Evolutionary conservation across 208 protist genomes (phyloP), one percentile per base, ranked within the genome.

Genomic region (Leishmania braziliensis): DNA sequence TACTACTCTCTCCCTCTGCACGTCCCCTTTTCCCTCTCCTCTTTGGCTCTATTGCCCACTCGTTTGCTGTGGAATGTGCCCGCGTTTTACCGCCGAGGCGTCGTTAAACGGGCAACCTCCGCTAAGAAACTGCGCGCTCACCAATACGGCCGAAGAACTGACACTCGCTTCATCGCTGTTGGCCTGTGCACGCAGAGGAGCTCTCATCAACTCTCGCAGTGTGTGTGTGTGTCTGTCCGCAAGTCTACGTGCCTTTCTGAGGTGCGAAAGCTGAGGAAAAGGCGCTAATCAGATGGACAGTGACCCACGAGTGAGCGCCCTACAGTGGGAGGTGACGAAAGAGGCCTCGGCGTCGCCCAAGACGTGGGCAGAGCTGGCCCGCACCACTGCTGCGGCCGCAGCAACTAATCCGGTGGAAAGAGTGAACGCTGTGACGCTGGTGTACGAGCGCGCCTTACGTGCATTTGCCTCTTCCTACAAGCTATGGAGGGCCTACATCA

Each of bases 381-480:
- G 81, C 43, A 80, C 77, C 50, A 87, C 86, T 39, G 66, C 76
- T 0, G 56, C 58, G 20, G 39, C 73, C 70, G 26, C 85, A 65
- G 85, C 73, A 18, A 48, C 63, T 2, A 84, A 89, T 69, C 60
- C 60, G 5, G 83, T 79, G 12, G 88, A 84, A 23, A 78, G 90
- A 62, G 86, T 89, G 39, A 96, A 96, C 70, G 89, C 90, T 18
- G 86, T 93, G 6, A 92, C 90, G 68, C 76, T 93, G 48, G 85
- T 88, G 20, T 97, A 92, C 79, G 94, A 97, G 77, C 90, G 94
- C 18, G 91, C 92, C 2, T 50, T 96, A 18, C 86, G 92, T 9
- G 90, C 88, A 5, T 89, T 94, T 36, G 85, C 90, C 23, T 89
- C 88, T 26, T 97, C 94, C 12, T 97, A 95, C 83, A 97, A 96